Conservation (phyloP, 176 grass and related monocot species). For the Poa pratensis region DNA sequence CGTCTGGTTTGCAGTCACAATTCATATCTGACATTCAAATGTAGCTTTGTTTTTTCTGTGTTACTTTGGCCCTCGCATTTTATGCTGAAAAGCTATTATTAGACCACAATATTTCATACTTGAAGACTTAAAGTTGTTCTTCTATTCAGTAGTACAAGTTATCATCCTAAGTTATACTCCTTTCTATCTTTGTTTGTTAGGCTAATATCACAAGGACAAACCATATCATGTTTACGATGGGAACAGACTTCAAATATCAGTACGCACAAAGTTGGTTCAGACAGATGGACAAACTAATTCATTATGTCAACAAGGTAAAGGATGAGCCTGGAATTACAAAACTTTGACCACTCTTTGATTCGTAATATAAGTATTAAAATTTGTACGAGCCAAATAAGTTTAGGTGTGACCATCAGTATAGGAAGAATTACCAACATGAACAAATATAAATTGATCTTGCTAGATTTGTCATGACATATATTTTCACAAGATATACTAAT, state of each 20-base stretch:
- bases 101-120: constrained; percentile 30
- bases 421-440: background rate
- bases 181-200: constrained; percentile 52
- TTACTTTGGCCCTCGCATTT: constrained; percentile 20
- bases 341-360: background rate
- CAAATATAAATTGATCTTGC: background rate
- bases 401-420: background rate
- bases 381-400: background rate
- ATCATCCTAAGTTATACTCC: constrained; percentile 32
- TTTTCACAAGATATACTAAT: background rate
- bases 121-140: constrained; percentile 11
- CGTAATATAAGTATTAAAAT: background rate
- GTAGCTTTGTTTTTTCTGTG: constrained; percentile 8
- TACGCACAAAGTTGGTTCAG: constrained; percentile 95
- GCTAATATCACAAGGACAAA: constrained; percentile 95
- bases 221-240: constrained; percentile 99
- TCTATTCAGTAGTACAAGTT: constrained; percentile 21
- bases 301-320: constrained; percentile 94
- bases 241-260: constrained; percentile 99
- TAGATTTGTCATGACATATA: background rate
- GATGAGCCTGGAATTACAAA: constrained; percentile 23
- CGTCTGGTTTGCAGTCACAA: constrained; percentile 19
- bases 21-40: constrained; percentile 16
- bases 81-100: constrained; percentile 2
- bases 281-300: constrained; percentile 95